Base-by-base conservation (phyloP, 2,329 filamentous ascomycete genomes). In the Calycina herbarum region DNA sequence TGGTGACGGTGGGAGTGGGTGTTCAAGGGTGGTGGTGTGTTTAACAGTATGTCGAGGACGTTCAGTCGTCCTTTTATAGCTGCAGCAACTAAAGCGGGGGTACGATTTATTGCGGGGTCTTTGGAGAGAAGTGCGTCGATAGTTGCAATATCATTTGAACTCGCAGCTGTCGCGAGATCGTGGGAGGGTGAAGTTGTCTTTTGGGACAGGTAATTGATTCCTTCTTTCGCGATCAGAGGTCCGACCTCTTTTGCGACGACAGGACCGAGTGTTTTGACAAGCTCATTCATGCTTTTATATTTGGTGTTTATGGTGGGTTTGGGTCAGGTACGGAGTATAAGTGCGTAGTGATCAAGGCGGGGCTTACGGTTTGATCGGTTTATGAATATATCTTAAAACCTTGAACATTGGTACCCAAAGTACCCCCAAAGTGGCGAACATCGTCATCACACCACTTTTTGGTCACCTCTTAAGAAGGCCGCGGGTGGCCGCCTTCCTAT, bases 1-100 rank as follows among this genome's bases (percentile, higher is more conserved):
- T 29, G 24, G 48, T 60, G 58, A 45, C 40, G 59, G 6, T 31
- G 54, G 24, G 61, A 57, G 17, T 33, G 27, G 2, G 56, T 29
- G n/a, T 31, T 8, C 38, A 57, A 54, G 17, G 42, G 33, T 8
- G 42, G 20, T 27, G 62, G 63, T 11, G 68, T 48, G 29, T 71
- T 59, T 2, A 71, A 62, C 0, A 71, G 48, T 24, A 71, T 65
- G 20, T 71, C 67, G 17, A 71, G 48, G 35, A 63, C 33, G 5
- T 65, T 64, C 11, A 71, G 35, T 51, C 66, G 61, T 1, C 69
- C 69, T 11, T 62, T 62, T 24, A 61, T 51, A 2, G 68, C 54
- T 13, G 69, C 68, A 5, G 63, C 66, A 5, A 71, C 64, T 4
- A 71, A 64, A 7, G 68, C 69, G 3, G 68, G 69, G 8, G 54